Evolutionary conservation across 345 rosid species (phyloP), one percentile per base, ranked within the genome.

Genomic region (Ailanthus altissimus): DNA sequence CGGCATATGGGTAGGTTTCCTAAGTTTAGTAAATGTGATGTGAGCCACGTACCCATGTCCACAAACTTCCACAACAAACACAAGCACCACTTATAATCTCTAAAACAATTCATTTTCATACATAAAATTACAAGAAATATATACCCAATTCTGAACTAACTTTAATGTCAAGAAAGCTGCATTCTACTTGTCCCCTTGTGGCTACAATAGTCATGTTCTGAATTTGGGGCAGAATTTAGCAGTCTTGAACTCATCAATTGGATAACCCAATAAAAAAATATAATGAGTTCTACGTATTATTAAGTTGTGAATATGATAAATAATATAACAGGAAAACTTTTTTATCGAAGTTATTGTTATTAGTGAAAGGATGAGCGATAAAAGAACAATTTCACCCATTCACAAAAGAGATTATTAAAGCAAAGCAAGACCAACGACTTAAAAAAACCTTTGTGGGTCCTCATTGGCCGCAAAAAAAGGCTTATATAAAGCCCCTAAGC

Each of bases 31-130:
- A 65, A 77, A 14, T 70, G 36, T 73, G 83, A 81, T 75, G 85
- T 80, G 82, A 84, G 82, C 89, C 89, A 83, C 83, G 82, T 77
- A 49, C 76, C 18, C 14, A 1, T 85, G 82, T 81, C 85, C 66
- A 72, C 60, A 54, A 74, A 53, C 75, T 58, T 26, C 75, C 26
- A 42, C 82, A 64, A 59, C 46, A 73, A 40, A 63, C 15, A 26
- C 59, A 21, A 3, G 42, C 67, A 61, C 10, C 46, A 5, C 63
- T 16, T 4, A 6, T 7, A 15, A 21, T 36, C 16, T 63, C 23
- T 57, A 2, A 2, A 77, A 23, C n/a, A 51, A 32, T 54, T 58
- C 5, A 12, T 14, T 73, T 72, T 50, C 51, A 70, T 67, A 32
- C 58, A n/a, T 47, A 45, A 46, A 43, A 18, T 12, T 3, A 21